Conservation (phyloP, 176 grass and related monocot species). For the Carex kokanica region DNA sequence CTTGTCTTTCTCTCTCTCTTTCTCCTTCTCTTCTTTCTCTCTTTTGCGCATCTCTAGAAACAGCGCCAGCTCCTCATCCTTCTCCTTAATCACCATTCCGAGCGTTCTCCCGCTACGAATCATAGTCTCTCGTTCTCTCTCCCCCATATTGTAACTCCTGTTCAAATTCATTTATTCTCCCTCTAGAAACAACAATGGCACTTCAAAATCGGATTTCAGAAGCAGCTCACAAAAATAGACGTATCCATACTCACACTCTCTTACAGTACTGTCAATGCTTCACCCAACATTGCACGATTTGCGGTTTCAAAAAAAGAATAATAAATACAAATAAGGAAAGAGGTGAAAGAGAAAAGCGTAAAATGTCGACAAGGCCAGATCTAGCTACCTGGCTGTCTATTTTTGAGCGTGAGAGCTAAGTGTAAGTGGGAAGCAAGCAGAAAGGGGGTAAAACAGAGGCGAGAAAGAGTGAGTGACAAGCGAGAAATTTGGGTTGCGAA, state of each 20-base stretch:
- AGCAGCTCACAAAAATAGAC: not conserved
- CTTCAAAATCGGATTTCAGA: not conserved
- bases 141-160: slow-evolving; percentile 43
- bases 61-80: slow-evolving; percentile 96
- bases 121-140: slow-evolving; percentile 31
- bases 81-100: slow-evolving; percentile 78
- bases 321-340: not conserved
- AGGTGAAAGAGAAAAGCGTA: not conserved
- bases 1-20: slow-evolving; percentile 16
- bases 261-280: not conserved
- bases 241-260: not conserved
- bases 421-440: slow-evolving; percentile 30
- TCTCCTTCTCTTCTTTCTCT: slow-evolving; percentile 55
- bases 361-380: slow-evolving; percentile 22
- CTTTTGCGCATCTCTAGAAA: slow-evolving; percentile 99
- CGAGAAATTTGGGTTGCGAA: slow-evolving; percentile 13
- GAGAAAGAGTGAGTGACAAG: slow-evolving; percentile 26
- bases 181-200: not conserved
- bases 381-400: slow-evolving; percentile 18
- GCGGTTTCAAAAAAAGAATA: not conserved
- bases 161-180: slow-evolving; percentile 20
- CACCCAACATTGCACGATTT: slow-evolving; percentile 18
- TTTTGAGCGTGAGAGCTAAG: slow-evolving; percentile 13
- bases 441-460: not conserved
- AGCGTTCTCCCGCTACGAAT: slow-evolving; percentile 50